These are phyloP conservation scores for Pontederia paniculata DNA, from an alignment of 176 grass and related monocot species.

Conservation along the genomic window DNA sequence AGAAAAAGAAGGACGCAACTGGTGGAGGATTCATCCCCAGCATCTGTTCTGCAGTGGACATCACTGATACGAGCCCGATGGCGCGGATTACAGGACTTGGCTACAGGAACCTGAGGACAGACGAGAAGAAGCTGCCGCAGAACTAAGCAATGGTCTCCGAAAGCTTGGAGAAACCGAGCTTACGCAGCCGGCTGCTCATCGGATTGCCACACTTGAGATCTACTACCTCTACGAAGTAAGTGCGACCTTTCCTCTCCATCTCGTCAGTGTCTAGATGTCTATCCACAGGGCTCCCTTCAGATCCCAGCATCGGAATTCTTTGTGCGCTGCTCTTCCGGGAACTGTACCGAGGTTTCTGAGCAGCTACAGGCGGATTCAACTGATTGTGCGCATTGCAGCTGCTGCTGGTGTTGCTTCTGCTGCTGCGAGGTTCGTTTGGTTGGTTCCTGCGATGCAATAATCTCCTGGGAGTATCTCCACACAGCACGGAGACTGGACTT, in stretches of 20 bases:
- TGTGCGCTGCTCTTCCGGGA: not conserved
- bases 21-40: slow-evolving; percentile 5
- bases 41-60: slow-evolving; percentile 12
- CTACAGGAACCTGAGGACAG: slow-evolving; percentile 3
- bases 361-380: not conserved
- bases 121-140: slow-evolving; percentile 4
- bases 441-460: not conserved
- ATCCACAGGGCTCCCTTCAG: slow-evolving; percentile 8
- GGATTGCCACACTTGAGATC: slow-evolving; percentile 16
- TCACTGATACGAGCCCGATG: not conserved
- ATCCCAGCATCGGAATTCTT: slow-evolving; percentile 19
- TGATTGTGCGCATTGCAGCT: not conserved
- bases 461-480: slow-evolving; percentile 6
- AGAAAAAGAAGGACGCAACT: slow-evolving; percentile 11
- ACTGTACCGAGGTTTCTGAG: not conserved
- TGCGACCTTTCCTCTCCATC: not conserved
- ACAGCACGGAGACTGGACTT: slow-evolving; percentile 4
- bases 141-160: slow-evolving; percentile 11
- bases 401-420: not conserved
- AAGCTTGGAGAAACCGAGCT: slow-evolving; percentile 8
- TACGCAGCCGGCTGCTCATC: not conserved
- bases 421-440: slow-evolving; percentile 3
- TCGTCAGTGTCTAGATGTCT: slow-evolving; percentile 10
- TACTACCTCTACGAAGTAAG: slow-evolving; percentile 11
- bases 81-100: slow-evolving; percentile 1